Base-by-base conservation (phyloP, 257 asterid species). In the Ilex asprella region DNA sequence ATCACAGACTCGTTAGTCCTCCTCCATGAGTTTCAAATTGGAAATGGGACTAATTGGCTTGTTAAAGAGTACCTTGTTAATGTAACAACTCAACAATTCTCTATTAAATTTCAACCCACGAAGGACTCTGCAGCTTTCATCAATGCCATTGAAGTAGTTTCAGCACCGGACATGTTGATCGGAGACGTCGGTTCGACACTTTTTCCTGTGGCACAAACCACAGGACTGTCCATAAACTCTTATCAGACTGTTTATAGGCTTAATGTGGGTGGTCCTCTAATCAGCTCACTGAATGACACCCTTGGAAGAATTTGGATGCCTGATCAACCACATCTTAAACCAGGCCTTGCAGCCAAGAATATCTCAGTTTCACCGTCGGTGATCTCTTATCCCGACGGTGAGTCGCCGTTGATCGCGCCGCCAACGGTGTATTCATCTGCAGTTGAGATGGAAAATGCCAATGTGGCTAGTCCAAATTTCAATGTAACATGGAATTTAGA, bases 341-440 rank as follows among this genome's bases (percentile, higher is more conserved):
- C 83, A 0, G 70, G 67, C 12, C 73, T 66, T 16, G 73, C 70
- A 60, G 95, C 88, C 10, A 43, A 46, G 12, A 55, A 16, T 7
- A 82, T 62, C 7, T 63, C 88, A 2, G 85, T 84, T 3, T 70
- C 70, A 12, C 82, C 96, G 0, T 81, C 62, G 16, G 81, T 75
- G 31, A 78, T 93, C 12, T 63, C 74, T 0, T 93, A 93, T 63
- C 97, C 96, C 0, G 81, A 74, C 0, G 94, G 91, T 0, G 87
- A 76, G 30, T 93, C 99, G 2, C 92, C 97, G 43, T 67, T 89
- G 64, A 85, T 85, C 16, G 97, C 92, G 2, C 97, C 97, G 32
- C 96, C 91, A 0, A 7, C 47, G 32, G 95, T 93, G 56, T 93
- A 89, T 63, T 78, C 97, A 31, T 70, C 96, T 7, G 97, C 99